Conservation (phyloP, 495 filamentous ascomycete genomes). For the Xylaria curta region DNA sequence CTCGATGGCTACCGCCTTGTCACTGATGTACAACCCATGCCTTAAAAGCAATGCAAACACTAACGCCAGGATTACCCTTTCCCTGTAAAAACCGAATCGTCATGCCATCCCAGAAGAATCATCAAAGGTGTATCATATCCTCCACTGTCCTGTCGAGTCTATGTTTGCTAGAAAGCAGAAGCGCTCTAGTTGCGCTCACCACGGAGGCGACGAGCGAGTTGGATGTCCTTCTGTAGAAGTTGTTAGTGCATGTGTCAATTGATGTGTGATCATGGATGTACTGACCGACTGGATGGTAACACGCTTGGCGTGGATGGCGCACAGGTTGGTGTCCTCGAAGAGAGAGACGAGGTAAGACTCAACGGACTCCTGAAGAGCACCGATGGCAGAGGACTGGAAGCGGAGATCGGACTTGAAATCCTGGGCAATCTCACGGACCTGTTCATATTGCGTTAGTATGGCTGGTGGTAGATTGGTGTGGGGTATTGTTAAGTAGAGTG, state of each 20-base stretch:
- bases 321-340: constrained; percentile 99
- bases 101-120: constrained; percentile 44
- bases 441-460: constrained; percentile 42
- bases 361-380: constrained; percentile 99
- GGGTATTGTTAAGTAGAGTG: background rate
- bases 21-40: constrained; percentile 44
- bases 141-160: constrained; percentile 24
- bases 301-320: constrained; percentile 99
- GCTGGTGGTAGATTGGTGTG: background rate
- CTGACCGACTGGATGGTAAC: constrained; percentile 81
- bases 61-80: constrained; percentile 52
- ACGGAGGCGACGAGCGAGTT: constrained; percentile 94
- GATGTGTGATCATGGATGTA: constrained; percentile 21
- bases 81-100: constrained; percentile 42
- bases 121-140: constrained; percentile 36
- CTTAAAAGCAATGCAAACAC: constrained; percentile 42
- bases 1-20: constrained; percentile 24
- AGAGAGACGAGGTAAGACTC: constrained; percentile 99
- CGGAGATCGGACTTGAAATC: constrained; percentile 99
- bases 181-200: constrained; percentile 77
- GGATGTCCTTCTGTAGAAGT: constrained; percentile 80
- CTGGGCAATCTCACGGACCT: constrained; percentile 97
- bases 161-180: constrained; percentile 15
- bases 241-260: constrained; percentile 44
- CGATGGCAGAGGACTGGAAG: constrained; percentile 99